These are phyloP conservation scores for Nicotiana noctiflora DNA, from an alignment of 257 asterid genomes.

Conservation along the genomic window DNA sequence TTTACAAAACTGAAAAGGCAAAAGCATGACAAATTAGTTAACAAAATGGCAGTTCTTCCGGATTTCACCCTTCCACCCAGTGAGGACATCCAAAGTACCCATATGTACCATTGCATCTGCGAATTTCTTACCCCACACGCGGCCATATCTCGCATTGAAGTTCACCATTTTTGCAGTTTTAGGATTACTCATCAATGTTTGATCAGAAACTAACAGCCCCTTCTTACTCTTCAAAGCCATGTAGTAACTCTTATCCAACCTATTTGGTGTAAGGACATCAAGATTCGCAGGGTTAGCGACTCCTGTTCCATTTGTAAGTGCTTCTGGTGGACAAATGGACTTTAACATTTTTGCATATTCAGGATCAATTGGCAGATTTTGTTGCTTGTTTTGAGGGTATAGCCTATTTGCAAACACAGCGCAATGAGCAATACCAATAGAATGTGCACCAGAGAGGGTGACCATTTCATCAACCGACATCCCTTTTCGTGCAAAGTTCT, in stretches of 20 bases:
- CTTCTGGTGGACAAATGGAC: slow-evolving; percentile 35
- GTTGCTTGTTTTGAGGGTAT: slow-evolving; percentile 23
- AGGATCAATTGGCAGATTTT: slow-evolving; percentile 33
- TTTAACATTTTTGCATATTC: slow-evolving; percentile 26
- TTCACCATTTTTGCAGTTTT: slow-evolving; percentile 33
- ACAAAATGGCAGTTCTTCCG: slow-evolving; percentile 38
- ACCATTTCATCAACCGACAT: slow-evolving; percentile 64
- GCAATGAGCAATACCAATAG: slow-evolving; percentile 51
- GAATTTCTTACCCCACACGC: slow-evolving; percentile 40
- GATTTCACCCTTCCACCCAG: slow-evolving; percentile 41
- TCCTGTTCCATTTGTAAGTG: slow-evolving; percentile 12
- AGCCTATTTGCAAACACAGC: slow-evolving; percentile 30
- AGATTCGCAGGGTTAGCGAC: slow-evolving; percentile 21
- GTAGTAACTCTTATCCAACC: slow-evolving; percentile 44
- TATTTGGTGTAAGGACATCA: slow-evolving; percentile 28
- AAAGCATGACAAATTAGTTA: slow-evolving; percentile 24
- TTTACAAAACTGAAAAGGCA: not conserved
- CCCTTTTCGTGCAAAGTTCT: slow-evolving; percentile 43
- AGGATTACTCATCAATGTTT: slow-evolving; percentile 30
- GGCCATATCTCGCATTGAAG: slow-evolving; percentile 21
- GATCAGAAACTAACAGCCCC: slow-evolving; percentile 46
- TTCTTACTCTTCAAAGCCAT: slow-evolving; percentile 19
- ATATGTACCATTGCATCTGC: slow-evolving; percentile 59
- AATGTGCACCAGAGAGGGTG: slow-evolving; percentile 60
- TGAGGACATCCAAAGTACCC: slow-evolving; percentile 36